Conservation (phyloP, 805 yeast species). For the Cyberlindnera bimundalis region DNA sequence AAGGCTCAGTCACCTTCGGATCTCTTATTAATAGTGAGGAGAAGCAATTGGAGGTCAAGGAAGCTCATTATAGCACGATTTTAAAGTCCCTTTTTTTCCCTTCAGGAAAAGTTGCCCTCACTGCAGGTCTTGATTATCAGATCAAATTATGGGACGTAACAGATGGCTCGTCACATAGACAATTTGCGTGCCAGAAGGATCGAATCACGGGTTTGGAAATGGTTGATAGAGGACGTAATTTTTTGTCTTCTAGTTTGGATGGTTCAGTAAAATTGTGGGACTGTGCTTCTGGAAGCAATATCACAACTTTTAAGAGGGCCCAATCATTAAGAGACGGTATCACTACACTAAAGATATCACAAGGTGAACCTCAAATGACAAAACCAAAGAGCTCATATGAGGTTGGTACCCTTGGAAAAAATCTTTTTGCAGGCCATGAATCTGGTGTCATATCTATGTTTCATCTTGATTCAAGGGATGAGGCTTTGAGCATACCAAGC, state of each 20-base stretch:
- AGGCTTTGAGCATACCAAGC: slow-evolving; percentile 27
- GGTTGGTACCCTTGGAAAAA: slow-evolving; percentile 46
- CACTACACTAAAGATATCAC: slow-evolving; percentile 23
- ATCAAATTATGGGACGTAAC: slow-evolving; percentile 58
- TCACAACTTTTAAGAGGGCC: slow-evolving; percentile 39
- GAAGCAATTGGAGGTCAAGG: slow-evolving; percentile 16
- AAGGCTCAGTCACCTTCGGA: slow-evolving; percentile 32
- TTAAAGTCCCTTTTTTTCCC: slow-evolving; percentile 52
- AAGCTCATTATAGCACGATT: slow-evolving; percentile 52
- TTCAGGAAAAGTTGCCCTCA: slow-evolving; percentile 55
- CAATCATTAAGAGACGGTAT: slow-evolving; percentile 36
- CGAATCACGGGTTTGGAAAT: slow-evolving; percentile 47
- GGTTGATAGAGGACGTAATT: slow-evolving; percentile 65
- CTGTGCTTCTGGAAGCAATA: slow-evolving; percentile 49
- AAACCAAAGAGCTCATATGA: slow-evolving; percentile 37
- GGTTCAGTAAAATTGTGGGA: slow-evolving; percentile 67
- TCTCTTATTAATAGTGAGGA: not conserved
- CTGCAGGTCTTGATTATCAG: slow-evolving; percentile 56
- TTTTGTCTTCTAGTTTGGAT: slow-evolving; percentile 52
- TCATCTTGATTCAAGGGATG: slow-evolving; percentile 33
- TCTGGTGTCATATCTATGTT: slow-evolving; percentile 38
- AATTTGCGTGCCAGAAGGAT: slow-evolving; percentile 46
- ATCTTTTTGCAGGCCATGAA: slow-evolving; percentile 40
- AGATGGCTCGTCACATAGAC: slow-evolving; percentile 47
- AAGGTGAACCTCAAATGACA: not conserved